A percentile compares a stretch with the other conserved stretches of the same genome.
phyloP scores from a whole-genome alignment of 129 eudicot species.

The Glebionis coronaria region DNA sequence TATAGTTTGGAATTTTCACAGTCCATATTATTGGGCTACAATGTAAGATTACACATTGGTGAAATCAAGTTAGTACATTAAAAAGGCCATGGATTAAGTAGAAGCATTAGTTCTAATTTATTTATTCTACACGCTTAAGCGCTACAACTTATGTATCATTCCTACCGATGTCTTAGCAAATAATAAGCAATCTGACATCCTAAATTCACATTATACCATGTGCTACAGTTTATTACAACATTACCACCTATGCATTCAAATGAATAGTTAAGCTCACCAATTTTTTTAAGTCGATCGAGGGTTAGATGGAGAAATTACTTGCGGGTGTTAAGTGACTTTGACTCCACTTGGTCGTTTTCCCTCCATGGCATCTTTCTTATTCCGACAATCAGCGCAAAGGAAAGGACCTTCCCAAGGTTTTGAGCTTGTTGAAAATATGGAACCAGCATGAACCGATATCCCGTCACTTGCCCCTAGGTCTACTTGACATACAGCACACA shows the following conservation, averaged over 20 bases:
- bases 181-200: too few relatives aligned
- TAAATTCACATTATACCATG: neutral
- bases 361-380: constrained; percentile 95
- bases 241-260: too few relatives aligned
- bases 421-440: constrained; percentile 73
- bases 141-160: too few relatives aligned
- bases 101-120: constrained; percentile 2
- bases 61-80: neutral
- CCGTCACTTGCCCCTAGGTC: constrained; percentile 83
- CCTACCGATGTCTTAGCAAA: too few relatives aligned
- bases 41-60: neutral
- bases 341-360: constrained; percentile 88
- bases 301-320: constrained; percentile 15
- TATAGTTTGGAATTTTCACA: too few relatives aligned
- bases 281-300: neutral
- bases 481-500: constrained; percentile 78
- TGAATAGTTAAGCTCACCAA: neutral
- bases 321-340: constrained; percentile 31
- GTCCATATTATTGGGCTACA: too few relatives aligned
- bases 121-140: constrained; percentile 5
- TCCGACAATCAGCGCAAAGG: constrained; percentile 61
- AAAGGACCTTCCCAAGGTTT: constrained; percentile 98
- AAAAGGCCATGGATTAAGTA: neutral
- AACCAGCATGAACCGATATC: constrained; percentile 89
- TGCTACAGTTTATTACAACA: neutral